Conservation (phyloP, 371 early-diverging fungal species). For the Fennellomyces sp. region DNA sequence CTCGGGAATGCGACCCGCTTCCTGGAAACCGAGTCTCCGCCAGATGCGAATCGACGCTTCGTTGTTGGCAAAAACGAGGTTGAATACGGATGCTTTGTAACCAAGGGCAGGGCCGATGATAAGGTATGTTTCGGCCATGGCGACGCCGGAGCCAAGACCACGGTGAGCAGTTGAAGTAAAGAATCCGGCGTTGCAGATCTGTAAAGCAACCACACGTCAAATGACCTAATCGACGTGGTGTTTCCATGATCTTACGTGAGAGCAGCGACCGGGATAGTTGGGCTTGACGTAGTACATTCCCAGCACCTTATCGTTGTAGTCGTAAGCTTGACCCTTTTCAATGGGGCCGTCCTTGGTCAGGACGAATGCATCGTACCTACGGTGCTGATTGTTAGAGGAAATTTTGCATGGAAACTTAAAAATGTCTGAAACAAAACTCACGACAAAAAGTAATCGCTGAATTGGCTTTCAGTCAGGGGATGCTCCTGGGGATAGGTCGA, state of each 20-base stretch:
- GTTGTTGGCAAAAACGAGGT: conserved; percentile 78
- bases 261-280: conserved; percentile 72
- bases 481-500: conserved; percentile 79
- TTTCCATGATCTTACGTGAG: conserved; percentile 56
- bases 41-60: conserved; percentile 68
- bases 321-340: conserved; percentile 24
- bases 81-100: conserved; percentile 79
- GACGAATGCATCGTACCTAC: conserved; percentile 63
- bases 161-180: conserved; percentile 57
- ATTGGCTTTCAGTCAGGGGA: conserved; percentile 43
- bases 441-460: conserved; percentile 59
- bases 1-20: conserved; percentile 70
- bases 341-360: conserved; percentile 32
- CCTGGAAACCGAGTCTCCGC: conserved; percentile 67
- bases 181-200: conserved; percentile 82
- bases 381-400: too few species aligned
- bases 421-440: conserved; percentile 16
- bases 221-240: background rate
- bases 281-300: conserved; percentile 82
- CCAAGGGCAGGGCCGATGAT: conserved; percentile 67
- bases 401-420: too few species aligned
- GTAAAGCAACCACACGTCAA: conserved; percentile 3
- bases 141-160: conserved; percentile 65
- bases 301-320: conserved; percentile 48
- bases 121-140: conserved; percentile 71